These are phyloP conservation scores for Arachis hypogaea DNA, from an alignment of 306 rosid species.

Conservation along the genomic window DNA sequence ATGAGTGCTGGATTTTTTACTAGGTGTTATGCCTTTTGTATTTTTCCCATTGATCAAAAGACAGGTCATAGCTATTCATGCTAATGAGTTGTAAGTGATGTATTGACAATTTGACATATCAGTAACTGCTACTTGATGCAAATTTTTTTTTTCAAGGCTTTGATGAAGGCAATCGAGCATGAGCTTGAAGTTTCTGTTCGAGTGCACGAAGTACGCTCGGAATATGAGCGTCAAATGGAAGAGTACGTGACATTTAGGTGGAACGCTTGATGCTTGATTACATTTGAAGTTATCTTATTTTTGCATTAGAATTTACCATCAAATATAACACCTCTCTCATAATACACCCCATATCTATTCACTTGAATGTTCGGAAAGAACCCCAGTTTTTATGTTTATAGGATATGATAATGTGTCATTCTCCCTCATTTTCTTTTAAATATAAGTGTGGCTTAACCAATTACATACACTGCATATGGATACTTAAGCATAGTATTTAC, in stretches of 20 bases:
- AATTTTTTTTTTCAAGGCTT: constrained; percentile 56
- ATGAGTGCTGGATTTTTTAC: constrained; percentile 12
- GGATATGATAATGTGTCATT: constrained; percentile 6
- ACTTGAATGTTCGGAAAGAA: background rate
- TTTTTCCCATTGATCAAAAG: constrained; percentile 1
- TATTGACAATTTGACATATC: constrained; percentile 26
- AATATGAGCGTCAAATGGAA: constrained; percentile 85
- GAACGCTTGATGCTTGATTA: constrained; percentile 2
- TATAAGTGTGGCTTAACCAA: constrained; percentile 23
- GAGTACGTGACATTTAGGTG: constrained; percentile 56
- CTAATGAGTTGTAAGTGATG: background rate
- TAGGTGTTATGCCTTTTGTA: constrained; percentile 17
- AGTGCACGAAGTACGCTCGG: constrained; percentile 92
- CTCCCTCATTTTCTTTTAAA: constrained; percentile 15
- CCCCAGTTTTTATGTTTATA: constrained; percentile 14
- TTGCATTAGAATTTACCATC: no score
- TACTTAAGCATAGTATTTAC: constrained; percentile 2
- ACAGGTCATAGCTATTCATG: constrained; percentile 15
- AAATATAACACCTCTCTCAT: no score
- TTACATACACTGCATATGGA: background rate
- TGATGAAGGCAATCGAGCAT: constrained; percentile 82
- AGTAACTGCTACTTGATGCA: constrained; percentile 21
- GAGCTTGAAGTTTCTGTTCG: constrained; percentile 93
- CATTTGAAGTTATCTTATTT: background rate
- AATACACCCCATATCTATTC: no score